These are phyloP conservation scores for Colletotrichum godetiae DNA, from an alignment of 2,329 filamentous ascomycete species.

Conservation along the genomic window DNA sequence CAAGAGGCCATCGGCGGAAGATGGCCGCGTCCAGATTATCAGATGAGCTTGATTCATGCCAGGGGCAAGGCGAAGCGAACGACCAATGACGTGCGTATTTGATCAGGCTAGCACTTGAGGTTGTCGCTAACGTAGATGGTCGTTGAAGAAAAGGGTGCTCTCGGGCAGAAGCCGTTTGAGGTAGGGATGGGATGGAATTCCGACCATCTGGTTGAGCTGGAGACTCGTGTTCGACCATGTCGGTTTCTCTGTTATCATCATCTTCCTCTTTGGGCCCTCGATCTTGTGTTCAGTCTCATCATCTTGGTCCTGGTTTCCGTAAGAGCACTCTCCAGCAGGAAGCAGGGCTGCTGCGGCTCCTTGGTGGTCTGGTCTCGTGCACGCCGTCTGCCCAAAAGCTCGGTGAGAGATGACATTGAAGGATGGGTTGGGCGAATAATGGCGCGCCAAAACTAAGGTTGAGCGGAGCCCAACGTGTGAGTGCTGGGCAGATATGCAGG, in stretches of 20 bases:
- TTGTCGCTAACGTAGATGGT: neutral
- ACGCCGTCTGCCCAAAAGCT: neutral
- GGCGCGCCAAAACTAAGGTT: neutral
- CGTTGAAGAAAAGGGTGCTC: neutral
- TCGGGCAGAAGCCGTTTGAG: neutral
- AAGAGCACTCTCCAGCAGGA: neutral
- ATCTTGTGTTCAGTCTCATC: neutral
- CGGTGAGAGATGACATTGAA: slow-evolving; percentile 11
- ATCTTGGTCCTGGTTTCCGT: neutral
- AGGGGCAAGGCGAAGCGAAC: neutral
- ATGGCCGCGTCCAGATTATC: slow-evolving; percentile 7
- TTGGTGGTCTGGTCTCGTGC: slow-evolving; percentile 17
- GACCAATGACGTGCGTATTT: neutral
- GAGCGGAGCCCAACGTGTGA: slow-evolving; percentile 30
- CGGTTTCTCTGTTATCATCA: neutral
- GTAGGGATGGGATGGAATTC: neutral
- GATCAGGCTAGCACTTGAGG: slow-evolving; percentile 2
- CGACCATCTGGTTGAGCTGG: neutral
- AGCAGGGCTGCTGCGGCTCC: slow-evolving; percentile 1
- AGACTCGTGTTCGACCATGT: neutral
- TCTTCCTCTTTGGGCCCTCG: neutral
- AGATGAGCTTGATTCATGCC: slow-evolving; percentile 27
- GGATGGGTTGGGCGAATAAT: slow-evolving; percentile 20
- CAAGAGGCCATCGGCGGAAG: slow-evolving; percentile 3
- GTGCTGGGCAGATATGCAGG: slow-evolving; percentile 37